Evolutionary conservation across 768 basidiomycete genomes (phyloP).

Genomic region (Macrolepiota albuminosa): DNA sequence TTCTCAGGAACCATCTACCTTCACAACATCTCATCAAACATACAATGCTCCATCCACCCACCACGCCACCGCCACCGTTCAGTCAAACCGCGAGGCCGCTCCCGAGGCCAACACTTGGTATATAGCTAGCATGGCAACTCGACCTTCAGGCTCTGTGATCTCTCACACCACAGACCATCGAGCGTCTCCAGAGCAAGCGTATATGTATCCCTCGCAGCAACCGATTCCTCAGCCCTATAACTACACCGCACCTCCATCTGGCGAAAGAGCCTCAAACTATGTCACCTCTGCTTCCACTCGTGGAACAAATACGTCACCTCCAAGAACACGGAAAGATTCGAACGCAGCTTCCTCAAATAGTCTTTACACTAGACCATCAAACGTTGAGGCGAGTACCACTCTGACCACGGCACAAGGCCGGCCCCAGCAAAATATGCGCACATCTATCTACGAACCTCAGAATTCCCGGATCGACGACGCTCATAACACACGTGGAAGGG

Average conservation of each 20-base stretch:
- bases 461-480: neutral
- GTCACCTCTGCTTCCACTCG: slow-evolving; percentile 1
- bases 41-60: neutral
- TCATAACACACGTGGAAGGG: neutral
- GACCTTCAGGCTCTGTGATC: neutral
- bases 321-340: slow-evolving; percentile 5
- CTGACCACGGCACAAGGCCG: neutral
- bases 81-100: neutral
- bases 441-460: neutral
- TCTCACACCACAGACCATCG: neutral
- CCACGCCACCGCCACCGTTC: neutral
- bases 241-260: neutral
- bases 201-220: neutral
- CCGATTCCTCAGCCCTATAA: neutral
- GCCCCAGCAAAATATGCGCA: neutral
- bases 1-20: neutral
- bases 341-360: neutral
- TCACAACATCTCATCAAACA: slow-evolving; percentile 1
- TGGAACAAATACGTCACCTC: neutral
- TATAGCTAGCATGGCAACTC: neutral
- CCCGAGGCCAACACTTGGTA: neutral
- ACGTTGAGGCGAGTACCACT: neutral
- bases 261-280: neutral
- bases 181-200: slow-evolving; percentile 4
- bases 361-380: neutral